phyloP scores from a whole-genome alignment of 2,329 filamentous ascomycete species.

The Aspergillus pseudonomiae region DNA sequence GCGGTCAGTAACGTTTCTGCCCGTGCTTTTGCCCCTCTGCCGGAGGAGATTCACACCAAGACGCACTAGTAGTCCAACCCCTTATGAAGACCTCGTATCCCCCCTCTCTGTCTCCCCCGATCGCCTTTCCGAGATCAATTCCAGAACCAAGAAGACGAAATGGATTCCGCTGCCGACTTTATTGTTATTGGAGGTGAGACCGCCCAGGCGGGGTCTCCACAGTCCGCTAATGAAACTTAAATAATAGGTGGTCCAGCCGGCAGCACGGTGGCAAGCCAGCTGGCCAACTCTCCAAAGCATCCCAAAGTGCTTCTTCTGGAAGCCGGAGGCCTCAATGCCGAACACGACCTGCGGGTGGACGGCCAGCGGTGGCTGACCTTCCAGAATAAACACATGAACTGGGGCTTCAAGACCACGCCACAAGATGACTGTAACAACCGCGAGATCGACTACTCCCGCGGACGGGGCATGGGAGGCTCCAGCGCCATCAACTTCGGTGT shows the following conservation, averaged over 20 bases:
- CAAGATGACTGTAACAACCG: constrained; percentile 50
- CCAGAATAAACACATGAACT: constrained; percentile 55
- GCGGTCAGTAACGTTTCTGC: neutral
- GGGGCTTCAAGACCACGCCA: constrained; percentile 55
- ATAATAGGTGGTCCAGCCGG: constrained; percentile 62
- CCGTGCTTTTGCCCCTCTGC: neutral
- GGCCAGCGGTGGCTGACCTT: constrained; percentile 61
- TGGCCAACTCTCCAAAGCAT: constrained; percentile 51
- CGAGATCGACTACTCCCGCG: constrained; percentile 54
- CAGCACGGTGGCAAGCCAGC: constrained; percentile 56
- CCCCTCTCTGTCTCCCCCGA: neutral
- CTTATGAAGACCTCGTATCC: neutral
- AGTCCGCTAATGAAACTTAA: neutral
- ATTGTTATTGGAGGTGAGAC: constrained; percentile 1
- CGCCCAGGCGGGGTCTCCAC: too few relatives aligned
- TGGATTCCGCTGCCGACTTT: neutral
- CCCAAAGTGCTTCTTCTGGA: constrained; percentile 64
- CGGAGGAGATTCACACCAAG: neutral
- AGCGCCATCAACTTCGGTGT: constrained; percentile 60
- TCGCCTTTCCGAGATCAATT: neutral
- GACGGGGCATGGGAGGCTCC: constrained; percentile 56
- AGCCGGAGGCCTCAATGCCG: constrained; percentile 57
- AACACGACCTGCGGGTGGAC: constrained; percentile 51
- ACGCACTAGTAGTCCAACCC: neutral
- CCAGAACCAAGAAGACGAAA: neutral